These are phyloP conservation scores for Talaromyces islandicus DNA, from an alignment of 2,329 filamentous ascomycete species.

Conservation along the genomic window DNA sequence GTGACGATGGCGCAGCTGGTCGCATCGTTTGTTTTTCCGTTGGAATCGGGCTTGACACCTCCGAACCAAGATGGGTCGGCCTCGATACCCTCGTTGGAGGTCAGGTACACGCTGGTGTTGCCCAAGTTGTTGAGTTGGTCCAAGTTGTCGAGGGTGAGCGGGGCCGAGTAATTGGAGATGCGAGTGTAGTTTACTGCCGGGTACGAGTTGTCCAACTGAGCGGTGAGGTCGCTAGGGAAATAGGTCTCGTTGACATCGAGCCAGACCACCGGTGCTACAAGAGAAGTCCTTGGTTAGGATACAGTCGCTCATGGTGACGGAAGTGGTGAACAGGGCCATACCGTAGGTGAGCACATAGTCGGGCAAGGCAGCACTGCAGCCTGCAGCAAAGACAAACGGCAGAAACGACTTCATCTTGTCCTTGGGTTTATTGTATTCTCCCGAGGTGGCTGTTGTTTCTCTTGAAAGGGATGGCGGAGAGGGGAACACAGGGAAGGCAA, in stretches of 20 bases:
- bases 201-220: constrained; percentile 42
- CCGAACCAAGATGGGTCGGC: constrained; percentile 39
- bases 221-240: constrained; percentile 44
- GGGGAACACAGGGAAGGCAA: background rate
- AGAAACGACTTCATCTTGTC: constrained; percentile 4
- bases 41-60: constrained; percentile 48
- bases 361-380: constrained; percentile 1
- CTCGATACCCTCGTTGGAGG: constrained; percentile 44
- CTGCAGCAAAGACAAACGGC: background rate
- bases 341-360: constrained; percentile 9
- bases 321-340: background rate
- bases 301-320: background rate
- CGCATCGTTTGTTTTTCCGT: constrained; percentile 47
- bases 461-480: background rate
- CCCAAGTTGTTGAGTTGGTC: constrained; percentile 41
- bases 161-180: constrained; percentile 31
- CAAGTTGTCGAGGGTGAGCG: constrained; percentile 45
- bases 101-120: constrained; percentile 44
- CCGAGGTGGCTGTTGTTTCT: background rate
- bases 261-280: constrained; percentile 46
- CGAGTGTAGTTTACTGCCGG: constrained; percentile 39
- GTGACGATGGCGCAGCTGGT: constrained; percentile 51
- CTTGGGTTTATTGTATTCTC: background rate
- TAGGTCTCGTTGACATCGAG: constrained; percentile 45
- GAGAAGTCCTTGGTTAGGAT: background rate